These are phyloP conservation scores for Microstegium vimineum DNA, from an alignment of 176 grass and related monocot genomes.

Conservation along the genomic window DNA sequence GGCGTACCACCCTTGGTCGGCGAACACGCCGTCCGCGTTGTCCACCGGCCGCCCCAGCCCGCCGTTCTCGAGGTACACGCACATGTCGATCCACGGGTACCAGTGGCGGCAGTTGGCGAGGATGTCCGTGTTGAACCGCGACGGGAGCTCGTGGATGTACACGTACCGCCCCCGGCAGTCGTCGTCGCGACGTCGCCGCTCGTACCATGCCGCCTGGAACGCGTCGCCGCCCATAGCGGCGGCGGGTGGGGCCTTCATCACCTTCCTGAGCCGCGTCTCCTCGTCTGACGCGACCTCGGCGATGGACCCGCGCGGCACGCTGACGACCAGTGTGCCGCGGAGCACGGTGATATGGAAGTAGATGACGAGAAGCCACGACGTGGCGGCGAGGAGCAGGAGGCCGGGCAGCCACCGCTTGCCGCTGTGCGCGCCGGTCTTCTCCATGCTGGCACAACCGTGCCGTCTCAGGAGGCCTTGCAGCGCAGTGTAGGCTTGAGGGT, in stretches of 20 bases:
- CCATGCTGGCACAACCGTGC: slow-evolving; percentile 22
- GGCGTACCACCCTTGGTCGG: slow-evolving; percentile 61
- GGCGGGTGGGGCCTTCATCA: slow-evolving; percentile 5
- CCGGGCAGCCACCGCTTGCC: slow-evolving; percentile 39
- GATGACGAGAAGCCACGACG: slow-evolving; percentile 57
- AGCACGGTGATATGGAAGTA: slow-evolving; percentile 50
- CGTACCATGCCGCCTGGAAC: not conserved
- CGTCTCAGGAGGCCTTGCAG: not conserved
- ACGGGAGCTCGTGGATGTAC: slow-evolving; percentile 63
- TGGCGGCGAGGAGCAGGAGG: slow-evolving; percentile 39
- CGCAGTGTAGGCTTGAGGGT: not conserved
- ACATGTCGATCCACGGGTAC: slow-evolving; percentile 71
- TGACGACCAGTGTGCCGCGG: slow-evolving; percentile 13
- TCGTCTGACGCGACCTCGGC: not conserved
- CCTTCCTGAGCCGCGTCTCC: not conserved
- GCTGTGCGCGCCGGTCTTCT: slow-evolving; percentile 7
- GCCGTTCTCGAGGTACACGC: slow-evolving; percentile 60
- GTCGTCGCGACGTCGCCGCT: no score
- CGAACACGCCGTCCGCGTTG: slow-evolving; percentile 56
- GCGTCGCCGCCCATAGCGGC: not conserved
- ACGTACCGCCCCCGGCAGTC: slow-evolving; percentile 52
- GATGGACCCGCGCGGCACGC: not conserved
- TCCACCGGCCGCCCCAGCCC: slow-evolving; percentile 51
- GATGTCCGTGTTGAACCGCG: slow-evolving; percentile 61
- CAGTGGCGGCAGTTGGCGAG: slow-evolving; percentile 41